Evolutionary conservation across 2,329 filamentous ascomycete genomes (phyloP).

Genomic region (Calonectria pseudoturangicola): DNA sequence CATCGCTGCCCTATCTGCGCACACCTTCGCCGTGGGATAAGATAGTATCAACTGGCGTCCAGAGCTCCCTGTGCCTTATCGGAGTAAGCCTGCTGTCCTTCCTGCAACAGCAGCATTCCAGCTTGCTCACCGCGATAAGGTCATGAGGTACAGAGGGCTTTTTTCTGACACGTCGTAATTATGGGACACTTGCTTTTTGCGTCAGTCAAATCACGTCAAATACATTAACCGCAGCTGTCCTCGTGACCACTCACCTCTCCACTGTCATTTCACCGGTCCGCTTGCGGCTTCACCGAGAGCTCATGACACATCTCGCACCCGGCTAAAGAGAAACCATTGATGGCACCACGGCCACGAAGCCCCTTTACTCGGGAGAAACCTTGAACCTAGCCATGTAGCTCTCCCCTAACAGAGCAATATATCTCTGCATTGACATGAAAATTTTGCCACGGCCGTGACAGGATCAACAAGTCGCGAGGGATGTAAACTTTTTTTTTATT

Average conservation of each 20-base stretch:
- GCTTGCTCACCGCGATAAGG: constrained; percentile 10
- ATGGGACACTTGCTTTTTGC: constrained; percentile 31
- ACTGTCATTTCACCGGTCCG: constrained; percentile 28
- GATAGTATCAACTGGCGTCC: constrained; percentile 11
- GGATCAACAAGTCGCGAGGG: too few relatives aligned
- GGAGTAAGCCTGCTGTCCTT: constrained; percentile 11
- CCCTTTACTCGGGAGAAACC: background rate
- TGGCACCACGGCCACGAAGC: background rate
- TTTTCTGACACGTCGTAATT: constrained; percentile 19
- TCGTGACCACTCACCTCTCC: constrained; percentile 16
- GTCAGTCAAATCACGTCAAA: constrained; percentile 33
- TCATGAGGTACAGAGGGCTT: constrained; percentile 6
- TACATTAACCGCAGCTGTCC: constrained; percentile 18
- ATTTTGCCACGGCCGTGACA: too few relatives aligned
- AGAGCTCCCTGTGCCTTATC: background rate
- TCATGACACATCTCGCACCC: constrained; percentile 14
- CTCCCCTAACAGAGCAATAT: too few relatives aligned
- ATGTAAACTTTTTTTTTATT: too few relatives aligned
- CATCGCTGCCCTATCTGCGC: background rate
- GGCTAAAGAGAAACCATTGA: constrained; percentile 7
- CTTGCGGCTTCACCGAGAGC: constrained; percentile 32
- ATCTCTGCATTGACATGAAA: too few relatives aligned
- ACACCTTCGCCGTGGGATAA: background rate
- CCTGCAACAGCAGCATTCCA: constrained; percentile 6
- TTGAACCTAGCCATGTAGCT: background rate